phyloP scores from a whole-genome alignment of 2,329 filamentous ascomycete genomes.

The Fusarium brachygibbosum region DNA sequence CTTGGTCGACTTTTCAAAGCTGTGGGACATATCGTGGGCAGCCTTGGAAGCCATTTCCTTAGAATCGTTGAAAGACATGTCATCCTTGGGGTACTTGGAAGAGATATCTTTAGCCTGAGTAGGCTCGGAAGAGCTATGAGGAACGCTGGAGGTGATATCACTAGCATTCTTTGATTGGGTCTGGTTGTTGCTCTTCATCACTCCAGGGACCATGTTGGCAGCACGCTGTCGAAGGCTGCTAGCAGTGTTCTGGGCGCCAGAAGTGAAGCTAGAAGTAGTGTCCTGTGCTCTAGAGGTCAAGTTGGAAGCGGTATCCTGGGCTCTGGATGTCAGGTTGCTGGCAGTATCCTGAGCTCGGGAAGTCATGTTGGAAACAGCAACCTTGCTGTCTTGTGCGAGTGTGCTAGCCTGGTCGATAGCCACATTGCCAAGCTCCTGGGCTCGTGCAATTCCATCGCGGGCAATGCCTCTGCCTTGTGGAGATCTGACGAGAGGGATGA shows the following conservation, averaged over 20 bases:
- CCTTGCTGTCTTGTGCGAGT: slow-evolving; percentile 29
- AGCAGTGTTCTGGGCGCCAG: slow-evolving; percentile 30
- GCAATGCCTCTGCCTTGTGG: slow-evolving; percentile 26
- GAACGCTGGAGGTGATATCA: slow-evolving; percentile 14
- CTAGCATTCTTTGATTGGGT: neutral
- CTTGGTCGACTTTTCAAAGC: neutral
- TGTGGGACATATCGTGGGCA: neutral
- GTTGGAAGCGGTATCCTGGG: slow-evolving; percentile 5
- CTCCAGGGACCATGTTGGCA: slow-evolving; percentile 20
- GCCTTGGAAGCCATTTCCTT: neutral
- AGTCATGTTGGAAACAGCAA: slow-evolving; percentile 23
- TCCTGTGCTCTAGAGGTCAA: slow-evolving; percentile 9
- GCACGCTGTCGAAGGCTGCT: slow-evolving; percentile 17
- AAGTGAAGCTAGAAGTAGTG: slow-evolving; percentile 18
- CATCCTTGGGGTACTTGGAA: slow-evolving; percentile 5
- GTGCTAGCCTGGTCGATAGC: slow-evolving; percentile 31
- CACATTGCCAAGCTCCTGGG: slow-evolving; percentile 23
- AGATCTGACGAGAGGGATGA: slow-evolving; percentile 35
- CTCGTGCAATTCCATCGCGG: slow-evolving; percentile 22
- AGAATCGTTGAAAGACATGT: neutral
- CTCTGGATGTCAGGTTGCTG: slow-evolving; percentile 1
- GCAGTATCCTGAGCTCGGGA: slow-evolving; percentile 26
- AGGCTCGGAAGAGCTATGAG: neutral
- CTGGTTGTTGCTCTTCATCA: neutral
- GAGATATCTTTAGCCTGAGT: slow-evolving; percentile 25